These are phyloP conservation scores for Parachaetomium inaequale DNA, from an alignment of 495 filamentous ascomycete species.

Conservation along the genomic window DNA sequence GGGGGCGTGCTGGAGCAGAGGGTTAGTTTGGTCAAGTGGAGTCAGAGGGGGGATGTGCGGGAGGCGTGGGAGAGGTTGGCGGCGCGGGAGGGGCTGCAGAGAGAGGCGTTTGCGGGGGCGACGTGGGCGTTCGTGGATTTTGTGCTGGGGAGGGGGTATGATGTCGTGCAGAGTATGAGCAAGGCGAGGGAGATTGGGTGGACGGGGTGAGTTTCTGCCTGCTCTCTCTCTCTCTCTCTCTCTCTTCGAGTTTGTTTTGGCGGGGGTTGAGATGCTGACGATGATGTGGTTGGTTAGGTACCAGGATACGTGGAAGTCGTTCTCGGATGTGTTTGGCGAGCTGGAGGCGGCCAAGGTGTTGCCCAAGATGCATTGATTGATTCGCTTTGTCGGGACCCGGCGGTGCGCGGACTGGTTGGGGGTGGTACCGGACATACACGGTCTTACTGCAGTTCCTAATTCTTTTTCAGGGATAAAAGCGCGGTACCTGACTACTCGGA, in stretches of 20 bases:
- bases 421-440: not conserved
- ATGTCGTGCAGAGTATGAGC: slow-evolving; percentile 52
- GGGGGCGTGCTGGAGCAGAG: slow-evolving; percentile 40
- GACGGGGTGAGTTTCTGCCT: slow-evolving; percentile 33
- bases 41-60: slow-evolving; percentile 48
- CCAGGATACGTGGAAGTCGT: slow-evolving; percentile 51
- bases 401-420: not conserved
- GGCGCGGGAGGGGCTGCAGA: slow-evolving; percentile 46
- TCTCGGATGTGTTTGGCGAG: slow-evolving; percentile 46
- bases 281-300: slow-evolving; percentile 30
- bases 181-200: slow-evolving; percentile 54
- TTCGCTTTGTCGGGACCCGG: not conserved
- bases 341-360: slow-evolving; percentile 40
- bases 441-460: not conserved
- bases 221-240: too few relatives aligned
- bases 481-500: not conserved
- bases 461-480: not conserved
- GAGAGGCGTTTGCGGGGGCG: slow-evolving; percentile 51
- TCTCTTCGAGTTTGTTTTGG: not conserved
- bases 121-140: slow-evolving; percentile 55
- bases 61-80: slow-evolving; percentile 44
- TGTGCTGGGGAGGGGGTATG: slow-evolving; percentile 49
- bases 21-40: slow-evolving; percentile 53
- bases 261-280: not conserved
- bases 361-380: slow-evolving; percentile 21